Evolutionary conservation across 2,329 filamentous ascomycete species (phyloP).

Genomic region (Emydomyces testavorans): DNA sequence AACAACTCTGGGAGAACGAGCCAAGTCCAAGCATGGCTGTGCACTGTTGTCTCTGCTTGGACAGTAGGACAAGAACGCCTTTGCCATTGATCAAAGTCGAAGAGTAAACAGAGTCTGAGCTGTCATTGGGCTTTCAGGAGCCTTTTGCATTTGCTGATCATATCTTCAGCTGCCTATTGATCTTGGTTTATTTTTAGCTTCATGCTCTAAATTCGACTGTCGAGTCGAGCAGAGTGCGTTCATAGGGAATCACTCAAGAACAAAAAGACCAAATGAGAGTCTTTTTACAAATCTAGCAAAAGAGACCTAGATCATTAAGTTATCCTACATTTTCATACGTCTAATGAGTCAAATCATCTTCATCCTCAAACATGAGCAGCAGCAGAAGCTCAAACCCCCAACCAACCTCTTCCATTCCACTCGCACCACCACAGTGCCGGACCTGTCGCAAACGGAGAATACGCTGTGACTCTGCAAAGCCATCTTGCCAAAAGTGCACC

Average conservation of each 20-base stretch:
- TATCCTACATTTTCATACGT: no score
- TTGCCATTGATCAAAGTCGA: neutral
- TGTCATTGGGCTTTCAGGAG: neutral
- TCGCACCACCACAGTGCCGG: conserved; percentile 13
- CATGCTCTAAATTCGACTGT: neutral
- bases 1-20: neutral
- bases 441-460: conserved; percentile 17
- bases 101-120: neutral
- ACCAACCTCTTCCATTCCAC: neutral
- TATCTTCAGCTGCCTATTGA: neutral
- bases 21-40: neutral
- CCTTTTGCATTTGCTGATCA: neutral
- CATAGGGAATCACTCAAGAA: no score
- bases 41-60: neutral
- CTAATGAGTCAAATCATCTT: no score
- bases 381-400: neutral
- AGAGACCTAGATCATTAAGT: no score
- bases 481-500: conserved; percentile 16
- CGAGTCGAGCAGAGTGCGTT: neutral
- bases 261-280: no score
- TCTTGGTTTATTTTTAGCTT: neutral
- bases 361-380: neutral
- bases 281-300: no score
- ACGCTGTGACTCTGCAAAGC: conserved; percentile 15
- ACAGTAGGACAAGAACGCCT: neutral